Evolutionary conservation across 1,139 yeast species (phyloP).

Genomic region (Hansenula anomala): DNA sequence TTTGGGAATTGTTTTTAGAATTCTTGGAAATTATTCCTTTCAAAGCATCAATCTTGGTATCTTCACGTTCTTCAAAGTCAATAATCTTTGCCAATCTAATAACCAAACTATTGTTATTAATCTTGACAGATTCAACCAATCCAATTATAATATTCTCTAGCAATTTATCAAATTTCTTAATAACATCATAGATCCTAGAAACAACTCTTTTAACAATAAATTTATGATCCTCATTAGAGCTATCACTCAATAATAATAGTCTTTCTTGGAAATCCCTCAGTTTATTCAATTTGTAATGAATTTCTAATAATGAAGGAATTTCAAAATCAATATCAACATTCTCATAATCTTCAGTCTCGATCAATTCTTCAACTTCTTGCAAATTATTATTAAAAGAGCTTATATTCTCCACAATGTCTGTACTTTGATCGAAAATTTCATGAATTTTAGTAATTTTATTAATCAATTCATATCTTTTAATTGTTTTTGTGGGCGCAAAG

Average conservation of each 20-base stretch:
- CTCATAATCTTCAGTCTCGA: conserved; percentile 49
- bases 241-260: conserved; percentile 47
- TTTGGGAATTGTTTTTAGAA: background rate
- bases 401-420: conserved; percentile 60
- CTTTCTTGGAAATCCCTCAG: conserved; percentile 79
- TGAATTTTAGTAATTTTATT: conserved; percentile 60
- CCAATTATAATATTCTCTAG: conserved; percentile 57
- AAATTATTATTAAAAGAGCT: conserved; percentile 49
- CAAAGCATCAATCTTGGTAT: conserved; percentile 53
- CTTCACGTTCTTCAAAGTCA: conserved; percentile 78
- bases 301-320: conserved; percentile 54
- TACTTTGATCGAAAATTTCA: conserved; percentile 69
- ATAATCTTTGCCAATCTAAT: conserved; percentile 71
- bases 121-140: conserved; percentile 65
- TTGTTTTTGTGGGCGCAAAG: too few species aligned
- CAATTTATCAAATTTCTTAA: conserved; percentile 63
- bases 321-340: conserved; percentile 49
- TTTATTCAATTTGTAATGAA: conserved; percentile 67
- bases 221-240: conserved; percentile 64
- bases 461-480: conserved; percentile 54
- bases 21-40: conserved; percentile 29
- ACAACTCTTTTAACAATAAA: conserved; percentile 62
- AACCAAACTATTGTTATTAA: conserved; percentile 62
- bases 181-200: conserved; percentile 36
- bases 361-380: conserved; percentile 43